A percentile compares a stretch with the other conserved stretches of the same genome.
These are phyloP conservation scores for Colletotrichum camelliae DNA, from an alignment of 2,329 filamentous ascomycete genomes.

Conservation along the genomic window DNA sequence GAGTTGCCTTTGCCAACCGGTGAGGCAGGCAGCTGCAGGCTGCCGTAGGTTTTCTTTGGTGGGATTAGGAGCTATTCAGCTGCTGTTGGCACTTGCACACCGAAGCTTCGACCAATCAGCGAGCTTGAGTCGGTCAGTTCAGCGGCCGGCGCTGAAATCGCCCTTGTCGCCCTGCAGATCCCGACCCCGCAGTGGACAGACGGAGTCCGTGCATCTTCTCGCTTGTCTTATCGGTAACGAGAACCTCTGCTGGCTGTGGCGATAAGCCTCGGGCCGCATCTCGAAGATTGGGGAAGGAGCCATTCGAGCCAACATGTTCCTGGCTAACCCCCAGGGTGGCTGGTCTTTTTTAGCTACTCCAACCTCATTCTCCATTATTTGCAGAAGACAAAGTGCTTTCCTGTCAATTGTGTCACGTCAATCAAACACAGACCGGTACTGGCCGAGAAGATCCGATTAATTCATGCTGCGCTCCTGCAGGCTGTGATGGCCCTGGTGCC, in stretches of 20 bases:
- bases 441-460: not conserved
- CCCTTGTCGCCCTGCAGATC: not conserved
- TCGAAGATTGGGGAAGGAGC: not conserved
- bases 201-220: not conserved
- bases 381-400: fast-evolving
- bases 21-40: not conserved
- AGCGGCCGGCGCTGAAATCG: not conserved
- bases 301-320: not conserved
- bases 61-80: not conserved
- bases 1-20: not conserved
- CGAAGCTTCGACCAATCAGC: slow-evolving; percentile 11
- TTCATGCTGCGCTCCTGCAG: not conserved
- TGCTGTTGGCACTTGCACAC: not conserved
- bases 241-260: not conserved
- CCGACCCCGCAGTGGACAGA: not conserved
- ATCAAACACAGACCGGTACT: not conserved
- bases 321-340: not conserved
- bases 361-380: not conserved
- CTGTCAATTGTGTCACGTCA: not conserved
- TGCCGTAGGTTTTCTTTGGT: not conserved
- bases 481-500: not conserved
- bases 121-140: not conserved
- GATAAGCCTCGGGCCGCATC: not conserved
- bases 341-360: not conserved
- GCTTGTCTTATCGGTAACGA: not conserved